phyloP scores from a whole-genome alignment of 192 early-diverging fungal genomes.

The Dimargaris xerosporica region DNA sequence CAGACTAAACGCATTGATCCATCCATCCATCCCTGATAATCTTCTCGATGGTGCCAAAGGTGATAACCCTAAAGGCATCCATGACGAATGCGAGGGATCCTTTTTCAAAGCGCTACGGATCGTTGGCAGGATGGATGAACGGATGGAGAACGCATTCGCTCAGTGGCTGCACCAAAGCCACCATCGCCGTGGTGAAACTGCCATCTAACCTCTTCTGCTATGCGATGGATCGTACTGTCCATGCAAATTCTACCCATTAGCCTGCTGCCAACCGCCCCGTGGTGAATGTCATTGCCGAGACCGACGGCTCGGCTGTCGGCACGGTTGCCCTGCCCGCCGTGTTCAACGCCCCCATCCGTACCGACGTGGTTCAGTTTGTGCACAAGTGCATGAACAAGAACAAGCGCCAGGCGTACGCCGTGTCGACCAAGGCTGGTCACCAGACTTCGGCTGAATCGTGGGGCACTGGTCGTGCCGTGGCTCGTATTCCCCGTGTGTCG shows the following conservation, averaged over 20 bases:
- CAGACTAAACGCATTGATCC: too few species aligned
- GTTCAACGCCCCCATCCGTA: conserved; percentile 92
- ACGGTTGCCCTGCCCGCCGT: conserved; percentile 78
- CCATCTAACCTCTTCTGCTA: too few species aligned
- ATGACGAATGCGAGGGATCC: too few species aligned
- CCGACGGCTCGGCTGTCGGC: conserved; percentile 53
- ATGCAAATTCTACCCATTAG: conserved; percentile 1
- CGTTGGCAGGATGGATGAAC: too few species aligned
- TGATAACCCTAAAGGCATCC: too few species aligned
- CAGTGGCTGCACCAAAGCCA: too few species aligned
- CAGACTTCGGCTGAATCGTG: conserved; percentile 97
- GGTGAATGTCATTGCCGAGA: conserved; percentile 76
- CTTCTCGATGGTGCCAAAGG: too few species aligned
- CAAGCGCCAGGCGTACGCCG: conserved; percentile 93
- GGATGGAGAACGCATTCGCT: too few species aligned
- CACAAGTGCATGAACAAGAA: conserved; percentile 99
- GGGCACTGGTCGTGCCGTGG: conserved; percentile 97
- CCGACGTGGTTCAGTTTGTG: conserved; percentile 87
- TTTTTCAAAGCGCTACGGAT: too few species aligned
- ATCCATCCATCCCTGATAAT: too few species aligned
- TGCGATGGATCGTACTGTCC: too few species aligned
- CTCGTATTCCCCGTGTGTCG: conserved; percentile 96
- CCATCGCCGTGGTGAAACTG: too few species aligned
- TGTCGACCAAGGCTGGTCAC: conserved; percentile 91
- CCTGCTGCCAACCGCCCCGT: conserved; percentile 60